Base-by-base conservation (phyloP, 73 alveolate species). In the Diophrys sp. region DNA sequence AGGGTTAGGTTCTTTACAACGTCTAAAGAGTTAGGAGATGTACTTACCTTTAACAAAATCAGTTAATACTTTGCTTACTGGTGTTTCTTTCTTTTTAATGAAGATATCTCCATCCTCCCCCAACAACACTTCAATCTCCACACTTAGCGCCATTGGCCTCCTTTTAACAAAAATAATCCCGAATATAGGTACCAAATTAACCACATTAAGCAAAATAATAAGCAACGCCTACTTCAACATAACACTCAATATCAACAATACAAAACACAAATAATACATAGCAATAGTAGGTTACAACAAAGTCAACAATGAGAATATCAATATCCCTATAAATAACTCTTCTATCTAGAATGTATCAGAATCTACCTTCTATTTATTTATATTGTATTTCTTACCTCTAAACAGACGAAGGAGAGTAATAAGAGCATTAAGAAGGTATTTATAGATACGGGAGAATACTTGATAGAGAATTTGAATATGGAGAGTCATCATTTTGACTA, bases 201-300 rank as follows among this genome's bases (percentile, higher is more conserved):
- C 18, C n/a, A 44, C 62, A 44, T 44, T 44, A 11, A 44, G 18
- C n/a, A 18, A 11, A 18, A 44, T 11, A 11, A 44, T 44, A 11
- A 44, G 18, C 5, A 44, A 11, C n/a, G 62, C 62, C 18, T 44
- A 44, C 18, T 44, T 44, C 62, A 44, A 11, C 5, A 44, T 44
- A 44, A 44, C 18, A 11, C n/a, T 28, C 56, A 68, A 24, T 2
- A 68, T 28, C 23, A 26, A 2, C 23, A 75, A 25, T 0, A 54
- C 79, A 68, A 83, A 88, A 74, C 83, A 75, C 28, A 84, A 74
- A 73, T 92, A 92, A 66, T 84, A 92, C 86, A 87, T 89, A 11
- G 94, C 90, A 0, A 92, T 88, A 18, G 98, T 92, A 28, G 95
- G 95, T 25, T 81, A 70, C 85, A 92, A 77, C 72, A 90, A 89